Base-by-base conservation (phyloP, 177 flowering plant species). In the Vitis hybrid region DNA sequence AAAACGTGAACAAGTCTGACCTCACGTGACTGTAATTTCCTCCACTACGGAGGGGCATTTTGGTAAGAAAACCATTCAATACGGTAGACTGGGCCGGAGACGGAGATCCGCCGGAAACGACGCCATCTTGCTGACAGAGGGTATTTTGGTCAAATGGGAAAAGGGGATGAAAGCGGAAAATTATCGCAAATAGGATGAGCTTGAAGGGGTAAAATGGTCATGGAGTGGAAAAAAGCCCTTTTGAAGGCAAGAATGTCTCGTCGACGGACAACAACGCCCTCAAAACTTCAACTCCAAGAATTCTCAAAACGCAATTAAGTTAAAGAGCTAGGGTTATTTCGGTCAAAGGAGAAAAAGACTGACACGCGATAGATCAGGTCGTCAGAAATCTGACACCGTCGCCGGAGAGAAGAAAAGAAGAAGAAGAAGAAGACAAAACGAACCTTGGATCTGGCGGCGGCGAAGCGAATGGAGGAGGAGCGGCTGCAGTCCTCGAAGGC, bases 371-470 rank as follows among this genome's bases (percentile, higher is more conserved):
- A 68, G 68, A 72, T 61, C 70, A 72, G 76, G 9, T 20, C 16
- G 26, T 12, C 22, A 26, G 56, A 9, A 62, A 59, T 18, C 56
- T 14, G 33, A 74, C 45, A 51, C 52, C 65, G 19, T 18, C 65
- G 19, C 12, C 57, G 31, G 29, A 31, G 51, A 60, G 55, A 60
- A 57, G 29, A 48, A 49, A 68, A 51, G 45, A 39, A 51, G n/a
- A 51, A 67, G 65, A 19, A 62, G 51, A 70, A 71, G 56, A 51
- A 69, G 45, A 53, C 7, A 8, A 31, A 14, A 55, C 73, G 10
- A 26, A 83, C 86, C 86, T 83, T 83, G 77, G 86, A 83, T 83
- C 84, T 81, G 76, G 63, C 31, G 18, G 12, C 62, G 12, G 49
- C 31, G 55, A 70, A 71, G 18, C 74, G 74, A 45, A 55, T 8